Evolutionary conservation across 1,284 basidiomycete genomes (phyloP).

Genomic region (Heliocybe sulcata): DNA sequence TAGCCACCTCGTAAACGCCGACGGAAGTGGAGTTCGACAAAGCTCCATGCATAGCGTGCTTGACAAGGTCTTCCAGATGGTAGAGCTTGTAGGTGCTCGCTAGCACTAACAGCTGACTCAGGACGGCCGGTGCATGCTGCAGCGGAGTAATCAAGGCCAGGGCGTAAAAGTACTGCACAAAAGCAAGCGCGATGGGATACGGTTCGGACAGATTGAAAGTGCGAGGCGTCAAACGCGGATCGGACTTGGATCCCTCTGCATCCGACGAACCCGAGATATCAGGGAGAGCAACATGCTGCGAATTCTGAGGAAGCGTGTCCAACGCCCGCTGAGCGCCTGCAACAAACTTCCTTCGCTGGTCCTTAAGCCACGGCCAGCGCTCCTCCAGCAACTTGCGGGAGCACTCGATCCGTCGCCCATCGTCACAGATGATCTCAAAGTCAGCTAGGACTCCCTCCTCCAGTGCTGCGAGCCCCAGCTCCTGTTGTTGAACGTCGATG

Average conservation of each 20-base stretch:
- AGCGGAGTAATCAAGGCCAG: constrained; percentile 80
- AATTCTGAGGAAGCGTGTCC: constrained; percentile 48
- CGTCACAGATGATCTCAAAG: constrained; percentile 89
- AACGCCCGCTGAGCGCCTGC: constrained; percentile 46
- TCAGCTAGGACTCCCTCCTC: constrained; percentile 75
- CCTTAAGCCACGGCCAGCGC: constrained; percentile 91
- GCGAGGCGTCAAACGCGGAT: constrained; percentile 75
- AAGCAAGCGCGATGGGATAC: constrained; percentile 81
- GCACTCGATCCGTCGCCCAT: constrained; percentile 78
- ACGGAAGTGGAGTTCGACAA: constrained; percentile 81
- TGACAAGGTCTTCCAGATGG: constrained; percentile 73
- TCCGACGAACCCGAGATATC: constrained; percentile 43
- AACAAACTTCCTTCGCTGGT: constrained; percentile 55
- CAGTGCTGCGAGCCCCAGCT: constrained; percentile 70
- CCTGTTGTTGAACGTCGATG: constrained; percentile 66
- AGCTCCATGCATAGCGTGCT: constrained; percentile 88
- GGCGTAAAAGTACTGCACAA: constrained; percentile 92
- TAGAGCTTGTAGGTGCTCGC: constrained; percentile 77
- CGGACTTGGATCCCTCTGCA: constrained; percentile 42
- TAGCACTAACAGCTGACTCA: constrained; percentile 82
- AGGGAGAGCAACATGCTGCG: constrained; percentile 52
- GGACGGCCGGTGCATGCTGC: constrained; percentile 84
- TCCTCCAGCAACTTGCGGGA: constrained; percentile 78
- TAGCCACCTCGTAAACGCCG: constrained; percentile 90
- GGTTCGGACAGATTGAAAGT: constrained; percentile 81